A percentile compares a stretch with the other conserved stretches of the same genome.
Conservation (phyloP, 148 eudicot species). For the Nyssa sinensis region DNA sequence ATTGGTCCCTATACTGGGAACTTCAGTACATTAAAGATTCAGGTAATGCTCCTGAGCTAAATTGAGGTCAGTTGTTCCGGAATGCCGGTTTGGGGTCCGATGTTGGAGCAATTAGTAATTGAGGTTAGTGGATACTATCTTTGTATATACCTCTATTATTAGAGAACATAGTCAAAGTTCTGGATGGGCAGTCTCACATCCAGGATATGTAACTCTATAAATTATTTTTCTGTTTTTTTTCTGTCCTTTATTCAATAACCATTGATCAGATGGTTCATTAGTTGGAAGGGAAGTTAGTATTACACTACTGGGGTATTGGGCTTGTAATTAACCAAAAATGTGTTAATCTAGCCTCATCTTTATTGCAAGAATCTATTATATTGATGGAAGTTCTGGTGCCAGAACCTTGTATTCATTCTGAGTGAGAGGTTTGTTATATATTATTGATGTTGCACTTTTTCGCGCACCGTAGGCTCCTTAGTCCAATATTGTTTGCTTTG, state of each 20-base stretch:
- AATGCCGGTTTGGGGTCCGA: not conserved
- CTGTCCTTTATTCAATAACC: not conserved
- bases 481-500: no score
- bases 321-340: not conserved
- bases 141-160: not conserved
- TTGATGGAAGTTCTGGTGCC: not conserved
- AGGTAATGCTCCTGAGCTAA: not conserved
- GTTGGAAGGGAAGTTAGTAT: no score
- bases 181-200: not conserved
- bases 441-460: not conserved
- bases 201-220: not conserved
- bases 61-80: not conserved
- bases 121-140: not conserved
- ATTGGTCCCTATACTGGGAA: not conserved
- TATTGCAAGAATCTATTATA: not conserved
- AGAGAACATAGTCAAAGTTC: not conserved
- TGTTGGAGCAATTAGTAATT: not conserved
- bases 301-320: slow-evolving; percentile 2
- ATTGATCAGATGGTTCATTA: no score
- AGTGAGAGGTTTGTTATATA: not conserved
- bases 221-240: not conserved
- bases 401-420: not conserved
- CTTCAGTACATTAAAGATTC: not conserved
- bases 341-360: not conserved
- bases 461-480: not conserved